Percentiles rank a stretch among this genome's conserved stretches.
Conservation (phyloP, 768 basidiomycete genomes). For the Boletus sensibilis region DNA sequence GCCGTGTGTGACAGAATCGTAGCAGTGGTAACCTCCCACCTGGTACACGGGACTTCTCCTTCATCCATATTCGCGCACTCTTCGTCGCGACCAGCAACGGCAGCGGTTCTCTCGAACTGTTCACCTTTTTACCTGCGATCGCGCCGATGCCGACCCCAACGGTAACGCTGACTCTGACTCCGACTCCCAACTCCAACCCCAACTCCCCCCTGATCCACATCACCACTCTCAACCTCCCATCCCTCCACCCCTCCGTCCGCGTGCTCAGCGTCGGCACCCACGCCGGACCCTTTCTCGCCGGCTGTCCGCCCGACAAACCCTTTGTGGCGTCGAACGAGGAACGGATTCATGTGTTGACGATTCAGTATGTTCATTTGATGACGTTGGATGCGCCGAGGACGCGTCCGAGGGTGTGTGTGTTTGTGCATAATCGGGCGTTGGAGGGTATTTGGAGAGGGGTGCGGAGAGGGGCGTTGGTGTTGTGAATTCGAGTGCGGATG, state of each 20-base stretch:
- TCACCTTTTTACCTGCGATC: slow-evolving; percentile 37
- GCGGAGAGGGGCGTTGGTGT: neutral
- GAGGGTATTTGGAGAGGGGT: slow-evolving; percentile 16
- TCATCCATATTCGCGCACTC: slow-evolving; percentile 44
- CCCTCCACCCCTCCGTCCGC: slow-evolving; percentile 2
- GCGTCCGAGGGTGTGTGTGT: slow-evolving; percentile 23
- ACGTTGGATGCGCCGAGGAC: slow-evolving; percentile 1
- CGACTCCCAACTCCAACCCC: neutral
- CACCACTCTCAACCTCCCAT: slow-evolving; percentile 18
- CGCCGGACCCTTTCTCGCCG: slow-evolving; percentile 35
- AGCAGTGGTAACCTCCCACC: slow-evolving; percentile 23
- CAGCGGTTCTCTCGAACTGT: slow-evolving; percentile 44
- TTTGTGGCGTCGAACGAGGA: slow-evolving; percentile 30
- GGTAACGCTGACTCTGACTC: neutral
- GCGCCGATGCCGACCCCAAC: neutral
- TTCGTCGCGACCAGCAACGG: slow-evolving; percentile 38
- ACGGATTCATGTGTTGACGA: slow-evolving; percentile 22
- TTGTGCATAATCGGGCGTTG: slow-evolving; percentile 35
- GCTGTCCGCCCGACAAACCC: slow-evolving; percentile 18
- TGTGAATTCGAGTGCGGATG: neutral
- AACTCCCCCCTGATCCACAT: slow-evolving; percentile 16
- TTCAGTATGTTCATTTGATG: slow-evolving; percentile 20
- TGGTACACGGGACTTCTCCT: slow-evolving; percentile 43
- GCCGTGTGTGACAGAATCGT: slow-evolving; percentile 28
- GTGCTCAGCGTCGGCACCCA: slow-evolving; percentile 29